Base-by-base conservation (phyloP, 306 rosid species). In the Fragaria nilgerrensis region DNA sequence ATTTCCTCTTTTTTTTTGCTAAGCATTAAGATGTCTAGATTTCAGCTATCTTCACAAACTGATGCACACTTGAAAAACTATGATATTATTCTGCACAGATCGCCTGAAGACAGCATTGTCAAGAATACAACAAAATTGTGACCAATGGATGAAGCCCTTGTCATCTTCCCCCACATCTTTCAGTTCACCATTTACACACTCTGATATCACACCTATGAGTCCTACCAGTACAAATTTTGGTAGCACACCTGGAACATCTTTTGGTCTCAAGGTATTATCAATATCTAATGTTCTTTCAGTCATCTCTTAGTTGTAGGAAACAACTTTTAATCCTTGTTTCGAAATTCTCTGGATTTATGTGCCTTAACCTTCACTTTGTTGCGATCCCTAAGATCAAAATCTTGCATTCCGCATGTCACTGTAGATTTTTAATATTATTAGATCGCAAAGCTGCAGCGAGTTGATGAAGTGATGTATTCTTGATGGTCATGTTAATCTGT, bases 61-160 rank as follows among this genome's bases (percentile, higher is more conserved):
- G 73, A 78, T 59, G 76, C 53, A 34, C 77, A 61, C 52, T 75
- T 75, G 67, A 67, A 70, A 43, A 76, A 65, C 27, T 70, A 78
- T 82, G 73, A 84, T 74, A 34, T 87, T 84, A 44, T 84, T 78
- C 85, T 84, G 68, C 70, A 55, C 87, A 96, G 99, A 88, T 88
- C 89, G 89, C 77, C 89, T 96, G 85, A 93, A 84, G 87, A 82
- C 90, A 58, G 99, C 99, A 62, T 86, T 92, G 77, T 89, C 93
- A 53, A 91, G 96, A 86, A 88, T 90, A 85, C 76, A 82, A 23
- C 92, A 96, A 79, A 97, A 96, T 75, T 87, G 97, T 75, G 97
- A 96, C 43, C 98, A 91, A 85, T 93, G 93, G 99, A 88, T 86
- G 72, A 91, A 80, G 81, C 39, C 87, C 68, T 78, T 79, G 29